These are phyloP conservation scores for Sarocladiaceae sp. DNA, from an alignment of 2,329 filamentous ascomycete genomes.

Conservation along the genomic window DNA sequence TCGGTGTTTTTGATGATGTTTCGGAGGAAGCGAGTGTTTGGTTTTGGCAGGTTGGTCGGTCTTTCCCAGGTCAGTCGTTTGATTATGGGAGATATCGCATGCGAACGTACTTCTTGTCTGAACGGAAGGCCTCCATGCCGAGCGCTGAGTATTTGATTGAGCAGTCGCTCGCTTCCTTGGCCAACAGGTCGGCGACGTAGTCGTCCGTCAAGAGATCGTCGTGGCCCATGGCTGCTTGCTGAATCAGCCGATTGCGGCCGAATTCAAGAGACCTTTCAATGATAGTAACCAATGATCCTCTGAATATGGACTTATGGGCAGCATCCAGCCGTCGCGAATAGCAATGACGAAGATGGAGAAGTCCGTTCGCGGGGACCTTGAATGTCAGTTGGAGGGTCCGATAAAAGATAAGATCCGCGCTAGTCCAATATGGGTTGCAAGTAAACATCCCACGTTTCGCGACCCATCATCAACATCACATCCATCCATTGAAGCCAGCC, in stretches of 20 bases:
- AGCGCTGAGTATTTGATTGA: slow-evolving; percentile 71
- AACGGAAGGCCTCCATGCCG: slow-evolving; percentile 63
- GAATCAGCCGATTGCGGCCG: no score
- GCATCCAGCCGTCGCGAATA: background rate
- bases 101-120: slow-evolving; percentile 41
- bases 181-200: slow-evolving; percentile 75
- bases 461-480: slow-evolving; percentile 8
- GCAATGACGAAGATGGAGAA: slow-evolving; percentile 10
- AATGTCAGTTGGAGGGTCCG: background rate
- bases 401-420: slow-evolving; percentile 12
- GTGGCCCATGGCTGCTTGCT: slow-evolving; percentile 29
- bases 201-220: slow-evolving; percentile 64
- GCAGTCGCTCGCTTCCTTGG: slow-evolving; percentile 71
- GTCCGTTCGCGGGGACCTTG: no score
- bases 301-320: no score
- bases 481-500: no score
- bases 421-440: slow-evolving; percentile 26
- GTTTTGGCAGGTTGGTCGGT: slow-evolving; percentile 69
- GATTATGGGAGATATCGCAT: background rate
- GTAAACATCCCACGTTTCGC: slow-evolving; percentile 31
- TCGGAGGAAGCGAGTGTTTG: slow-evolving; percentile 84
- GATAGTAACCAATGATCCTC: no score
- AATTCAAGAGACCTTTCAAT: no score
- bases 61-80: slow-evolving; percentile 36
- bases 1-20: slow-evolving; percentile 87